Evolutionary conservation across 2,329 filamentous ascomycete genomes (phyloP).

Genomic region (Taxawa tesnikishii): DNA sequence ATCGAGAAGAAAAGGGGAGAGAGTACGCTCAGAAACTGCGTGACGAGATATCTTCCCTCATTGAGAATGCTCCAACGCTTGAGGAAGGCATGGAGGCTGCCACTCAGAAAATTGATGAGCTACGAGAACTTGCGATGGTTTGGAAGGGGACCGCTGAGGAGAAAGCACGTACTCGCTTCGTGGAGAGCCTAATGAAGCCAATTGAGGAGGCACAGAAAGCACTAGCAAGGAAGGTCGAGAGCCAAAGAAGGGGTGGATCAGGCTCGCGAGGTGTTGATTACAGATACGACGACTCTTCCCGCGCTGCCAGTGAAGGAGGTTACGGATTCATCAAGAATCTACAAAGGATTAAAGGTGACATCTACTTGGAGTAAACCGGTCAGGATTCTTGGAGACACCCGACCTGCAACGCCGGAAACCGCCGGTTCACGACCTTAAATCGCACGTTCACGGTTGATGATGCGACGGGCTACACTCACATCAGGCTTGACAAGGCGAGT

Average conservation of each 20-base stretch:
- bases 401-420: too few relatives aligned
- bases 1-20: slow-evolving; percentile 76
- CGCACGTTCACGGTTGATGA: too few relatives aligned
- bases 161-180: slow-evolving; percentile 66
- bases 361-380: slow-evolving; percentile 36
- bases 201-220: slow-evolving; percentile 59
- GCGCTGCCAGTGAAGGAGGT: slow-evolving; percentile 22
- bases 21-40: slow-evolving; percentile 60
- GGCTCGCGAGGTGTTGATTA: slow-evolving; percentile 14
- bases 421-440: too few relatives aligned
- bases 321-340: slow-evolving; percentile 41
- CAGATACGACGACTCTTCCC: slow-evolving; percentile 13
- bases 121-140: slow-evolving; percentile 64
- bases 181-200: slow-evolving; percentile 68
- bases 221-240: slow-evolving; percentile 21
- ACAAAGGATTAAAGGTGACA: slow-evolving; percentile 40
- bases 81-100: slow-evolving; percentile 63
- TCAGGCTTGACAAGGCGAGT: too few relatives aligned
- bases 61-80: slow-evolving; percentile 44
- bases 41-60: slow-evolving; percentile 57
- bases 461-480: too few relatives aligned
- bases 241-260: slow-evolving; percentile 9
- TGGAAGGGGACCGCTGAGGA: slow-evolving; percentile 97
- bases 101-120: slow-evolving; percentile 57
- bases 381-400: too few relatives aligned